Evolutionary conservation across 495 filamentous ascomycete species (phyloP).

Genomic region (Penicillium goetzii): DNA sequence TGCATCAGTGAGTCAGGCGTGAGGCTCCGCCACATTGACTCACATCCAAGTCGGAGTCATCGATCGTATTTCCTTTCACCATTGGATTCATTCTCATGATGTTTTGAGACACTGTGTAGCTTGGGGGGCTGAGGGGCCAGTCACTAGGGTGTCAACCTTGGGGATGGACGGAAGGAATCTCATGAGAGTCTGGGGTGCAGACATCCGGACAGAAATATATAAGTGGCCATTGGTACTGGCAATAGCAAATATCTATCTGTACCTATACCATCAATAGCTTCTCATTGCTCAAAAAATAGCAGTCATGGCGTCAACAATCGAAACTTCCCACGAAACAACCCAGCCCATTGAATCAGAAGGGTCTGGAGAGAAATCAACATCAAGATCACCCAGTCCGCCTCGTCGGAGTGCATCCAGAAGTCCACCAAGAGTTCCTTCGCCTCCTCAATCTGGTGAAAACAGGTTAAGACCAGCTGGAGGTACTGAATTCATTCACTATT

Average conservation of each 20-base stretch:
- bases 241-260: not conserved
- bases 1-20: not conserved
- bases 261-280: not conserved
- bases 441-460: constrained; percentile 22
- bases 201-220: not conserved
- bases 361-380: not conserved
- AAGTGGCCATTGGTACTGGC: not conserved
- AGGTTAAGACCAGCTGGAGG: constrained; percentile 27
- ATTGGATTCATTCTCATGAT: not conserved
- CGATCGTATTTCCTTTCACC: not conserved
- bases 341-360: not conserved
- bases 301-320: constrained; percentile 1
- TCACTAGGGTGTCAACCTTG: not conserved
- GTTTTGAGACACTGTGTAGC: not conserved
- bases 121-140: not conserved
- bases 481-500: not conserved
- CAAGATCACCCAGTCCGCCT: constrained; percentile 3
- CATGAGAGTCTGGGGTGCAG: not conserved
- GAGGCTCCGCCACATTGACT: constrained; percentile 9
- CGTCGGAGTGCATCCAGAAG: not conserved
- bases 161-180: not conserved
- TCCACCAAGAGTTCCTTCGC: constrained; percentile 3
- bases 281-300: not conserved
- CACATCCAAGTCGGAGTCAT: constrained; percentile 1
- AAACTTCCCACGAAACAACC: not conserved